These are phyloP conservation scores for Cercospora janseana DNA, from an alignment of 2,329 filamentous ascomycete species.

Conservation along the genomic window DNA sequence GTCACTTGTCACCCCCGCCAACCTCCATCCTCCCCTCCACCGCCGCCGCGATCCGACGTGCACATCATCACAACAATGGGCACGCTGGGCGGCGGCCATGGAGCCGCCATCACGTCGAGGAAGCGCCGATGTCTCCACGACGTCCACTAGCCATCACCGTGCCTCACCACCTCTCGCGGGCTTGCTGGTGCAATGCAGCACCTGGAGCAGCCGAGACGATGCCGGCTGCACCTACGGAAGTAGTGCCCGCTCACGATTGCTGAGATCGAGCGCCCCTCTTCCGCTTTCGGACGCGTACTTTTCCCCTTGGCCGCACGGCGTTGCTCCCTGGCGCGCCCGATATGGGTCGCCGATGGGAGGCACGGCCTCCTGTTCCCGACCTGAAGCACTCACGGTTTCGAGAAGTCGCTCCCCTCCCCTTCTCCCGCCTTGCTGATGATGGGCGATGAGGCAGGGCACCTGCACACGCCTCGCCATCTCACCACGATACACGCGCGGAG, in stretches of 20 bases:
- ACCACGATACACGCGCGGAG: too few species aligned
- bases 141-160: not conserved
- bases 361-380: not conserved
- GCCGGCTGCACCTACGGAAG: slow-evolving; percentile 2
- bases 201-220: slow-evolving; percentile 7
- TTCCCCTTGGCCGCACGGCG: slow-evolving; percentile 10
- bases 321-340: slow-evolving; percentile 2
- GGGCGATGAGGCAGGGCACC: too few species aligned
- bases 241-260: not conserved
- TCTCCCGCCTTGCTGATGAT: too few species aligned
- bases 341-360: not conserved
- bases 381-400: too few species aligned
- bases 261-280: not conserved
- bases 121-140: slow-evolving; percentile 7
- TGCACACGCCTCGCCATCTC: too few species aligned
- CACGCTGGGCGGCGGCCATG: not conserved
- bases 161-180: slow-evolving; percentile 1
- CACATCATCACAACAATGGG: too few species aligned
- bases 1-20: slow-evolving; percentile 1
- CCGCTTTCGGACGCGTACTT: slow-evolving; percentile 10
- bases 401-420: too few species aligned
- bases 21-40: not conserved
- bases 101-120: not conserved
- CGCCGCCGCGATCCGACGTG: too few species aligned
- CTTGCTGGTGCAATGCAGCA: not conserved